A percentile compares a stretch with the other conserved stretches of the same genome.
phyloP scores from a whole-genome alignment of 441 rosid species.

The Gossypium schwendimanii region DNA sequence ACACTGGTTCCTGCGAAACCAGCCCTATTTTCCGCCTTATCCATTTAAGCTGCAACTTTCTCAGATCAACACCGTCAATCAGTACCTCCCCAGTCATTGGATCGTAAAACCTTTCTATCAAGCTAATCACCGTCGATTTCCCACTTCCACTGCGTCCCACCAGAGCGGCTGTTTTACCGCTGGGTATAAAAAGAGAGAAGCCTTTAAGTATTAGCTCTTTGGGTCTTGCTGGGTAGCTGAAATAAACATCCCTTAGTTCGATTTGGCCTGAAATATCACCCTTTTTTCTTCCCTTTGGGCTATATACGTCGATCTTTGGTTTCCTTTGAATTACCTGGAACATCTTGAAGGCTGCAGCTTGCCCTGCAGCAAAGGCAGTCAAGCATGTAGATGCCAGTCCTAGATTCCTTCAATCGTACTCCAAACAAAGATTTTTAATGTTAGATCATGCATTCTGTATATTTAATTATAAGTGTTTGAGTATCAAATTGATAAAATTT shows the following conservation, averaged over 20 bases:
- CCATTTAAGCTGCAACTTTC: slow-evolving; percentile 61
- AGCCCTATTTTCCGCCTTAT: slow-evolving; percentile 68
- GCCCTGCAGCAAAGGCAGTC: slow-evolving; percentile 67
- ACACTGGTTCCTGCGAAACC: slow-evolving; percentile 75
- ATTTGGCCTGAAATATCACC: slow-evolving; percentile 45
- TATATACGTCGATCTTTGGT: slow-evolving; percentile 64
- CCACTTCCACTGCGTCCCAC: slow-evolving; percentile 88
- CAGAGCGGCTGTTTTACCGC: slow-evolving; percentile 63
- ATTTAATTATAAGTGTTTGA: no score
- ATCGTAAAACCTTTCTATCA: slow-evolving; percentile 78
- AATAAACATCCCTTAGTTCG: slow-evolving; percentile 52
- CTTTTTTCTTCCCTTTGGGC: slow-evolving; percentile 35
- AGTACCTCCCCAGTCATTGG: slow-evolving; percentile 60
- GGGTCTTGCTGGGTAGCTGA: slow-evolving; percentile 65
- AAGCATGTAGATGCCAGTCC: slow-evolving; percentile 71
- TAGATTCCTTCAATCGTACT: slow-evolving; percentile 39
- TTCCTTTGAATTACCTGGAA: slow-evolving; percentile 60
- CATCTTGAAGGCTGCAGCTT: slow-evolving; percentile 83
- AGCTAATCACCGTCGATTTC: slow-evolving; percentile 65
- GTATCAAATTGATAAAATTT: no score
- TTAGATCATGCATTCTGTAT: neutral
- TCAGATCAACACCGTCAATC: slow-evolving; percentile 56
- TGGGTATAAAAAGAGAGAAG: slow-evolving; percentile 45
- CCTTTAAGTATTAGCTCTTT: slow-evolving; percentile 59
- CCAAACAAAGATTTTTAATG: neutral